Percentiles rank a stretch among this genome's conserved stretches.
These are phyloP conservation scores for Ganoderma lingzhi DNA, from an alignment of 1,284 basidiomycete species.

Conservation along the genomic window DNA sequence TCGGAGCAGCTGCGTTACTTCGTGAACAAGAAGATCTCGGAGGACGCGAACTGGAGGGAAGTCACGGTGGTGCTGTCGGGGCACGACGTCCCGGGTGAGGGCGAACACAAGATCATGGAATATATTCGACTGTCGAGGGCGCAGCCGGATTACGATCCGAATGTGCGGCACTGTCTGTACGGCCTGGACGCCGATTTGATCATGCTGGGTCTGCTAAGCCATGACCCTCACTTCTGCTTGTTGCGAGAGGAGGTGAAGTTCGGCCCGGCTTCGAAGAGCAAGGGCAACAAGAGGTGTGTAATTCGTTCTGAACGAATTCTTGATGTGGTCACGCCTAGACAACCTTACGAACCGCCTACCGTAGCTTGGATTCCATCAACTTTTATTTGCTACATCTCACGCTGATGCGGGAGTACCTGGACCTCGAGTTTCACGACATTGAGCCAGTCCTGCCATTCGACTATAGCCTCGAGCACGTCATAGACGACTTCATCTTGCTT, in stretches of 20 bases:
- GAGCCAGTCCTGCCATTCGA: constrained; percentile 66
- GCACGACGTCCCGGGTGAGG: constrained; percentile 99
- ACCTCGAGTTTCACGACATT: constrained; percentile 90
- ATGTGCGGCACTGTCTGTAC: constrained; percentile 96
- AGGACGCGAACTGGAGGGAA: constrained; percentile 93
- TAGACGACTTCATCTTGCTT: constrained; percentile 97
- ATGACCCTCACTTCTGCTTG: constrained; percentile 98
- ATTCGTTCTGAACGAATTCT: neutral
- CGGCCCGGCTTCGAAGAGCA: constrained; percentile 82
- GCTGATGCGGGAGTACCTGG: constrained; percentile 95
- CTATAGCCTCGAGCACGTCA: constrained; percentile 91
- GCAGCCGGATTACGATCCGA: constrained; percentile 94
- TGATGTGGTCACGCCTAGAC: constrained; percentile 4
- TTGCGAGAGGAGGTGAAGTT: constrained; percentile 99
- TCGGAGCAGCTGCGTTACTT: constrained; percentile 96
- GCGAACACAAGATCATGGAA: constrained; percentile 99
- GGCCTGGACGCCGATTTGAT: constrained; percentile 98
- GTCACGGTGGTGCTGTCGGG: constrained; percentile 96
- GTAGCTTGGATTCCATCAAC: constrained; percentile 85
- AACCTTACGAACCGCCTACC: neutral
- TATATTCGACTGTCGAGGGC: constrained; percentile 96
- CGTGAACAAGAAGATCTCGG: constrained; percentile 95
- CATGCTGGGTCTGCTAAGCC: constrained; percentile 96
- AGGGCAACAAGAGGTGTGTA: constrained; percentile 72
- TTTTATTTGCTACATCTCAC: constrained; percentile 97